A percentile compares a stretch with the other conserved stretches of the same genome.
phyloP scores from a whole-genome alignment of 164 flowering plant genomes.

The Tetrastigma voinierianum region DNA sequence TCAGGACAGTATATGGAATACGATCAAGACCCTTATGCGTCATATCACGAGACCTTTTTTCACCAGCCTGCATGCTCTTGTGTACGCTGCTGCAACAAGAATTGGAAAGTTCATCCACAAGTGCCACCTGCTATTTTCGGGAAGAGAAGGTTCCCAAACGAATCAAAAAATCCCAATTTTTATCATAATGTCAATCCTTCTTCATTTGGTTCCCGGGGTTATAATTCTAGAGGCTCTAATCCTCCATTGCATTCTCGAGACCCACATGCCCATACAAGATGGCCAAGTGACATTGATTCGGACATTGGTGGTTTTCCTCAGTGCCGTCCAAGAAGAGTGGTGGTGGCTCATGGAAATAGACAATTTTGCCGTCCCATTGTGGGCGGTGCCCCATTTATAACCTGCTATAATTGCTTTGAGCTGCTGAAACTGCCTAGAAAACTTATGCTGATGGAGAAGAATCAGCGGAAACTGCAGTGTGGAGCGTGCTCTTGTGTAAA shows the following conservation, averaged over 20 bases:
- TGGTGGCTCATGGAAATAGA: constrained; percentile 27
- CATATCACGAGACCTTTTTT: constrained; percentile 36
- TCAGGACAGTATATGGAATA: constrained; percentile 35
- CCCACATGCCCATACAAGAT: constrained; percentile 35
- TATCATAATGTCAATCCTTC: constrained; percentile 28
- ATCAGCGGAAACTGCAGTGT: constrained; percentile 51
- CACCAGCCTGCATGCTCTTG: constrained; percentile 69
- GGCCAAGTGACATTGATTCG: constrained; percentile 44
- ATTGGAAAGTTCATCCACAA: constrained; percentile 37
- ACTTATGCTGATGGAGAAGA: constrained; percentile 23
- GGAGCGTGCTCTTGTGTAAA: constrained; percentile 68
- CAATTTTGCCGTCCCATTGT: constrained; percentile 50
- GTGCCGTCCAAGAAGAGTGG: constrained; percentile 32
- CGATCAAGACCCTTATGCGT: constrained; percentile 29
- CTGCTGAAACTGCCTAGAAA: constrained; percentile 64
- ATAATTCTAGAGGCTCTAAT: constrained; percentile 32
- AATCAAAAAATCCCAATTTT: constrained; percentile 30
- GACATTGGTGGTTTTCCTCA: constrained; percentile 36
- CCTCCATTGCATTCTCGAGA: constrained; percentile 24
- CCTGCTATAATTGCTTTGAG: constrained; percentile 70
- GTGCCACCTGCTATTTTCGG: constrained; percentile 28
- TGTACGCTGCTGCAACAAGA: constrained; percentile 46
- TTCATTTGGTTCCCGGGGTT: constrained; percentile 29
- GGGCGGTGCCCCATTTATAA: constrained; percentile 80
- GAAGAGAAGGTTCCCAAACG: constrained; percentile 30